These are phyloP conservation scores for Alternaria rosae DNA, from an alignment of 2,329 filamentous ascomycete species.

Conservation along the genomic window DNA sequence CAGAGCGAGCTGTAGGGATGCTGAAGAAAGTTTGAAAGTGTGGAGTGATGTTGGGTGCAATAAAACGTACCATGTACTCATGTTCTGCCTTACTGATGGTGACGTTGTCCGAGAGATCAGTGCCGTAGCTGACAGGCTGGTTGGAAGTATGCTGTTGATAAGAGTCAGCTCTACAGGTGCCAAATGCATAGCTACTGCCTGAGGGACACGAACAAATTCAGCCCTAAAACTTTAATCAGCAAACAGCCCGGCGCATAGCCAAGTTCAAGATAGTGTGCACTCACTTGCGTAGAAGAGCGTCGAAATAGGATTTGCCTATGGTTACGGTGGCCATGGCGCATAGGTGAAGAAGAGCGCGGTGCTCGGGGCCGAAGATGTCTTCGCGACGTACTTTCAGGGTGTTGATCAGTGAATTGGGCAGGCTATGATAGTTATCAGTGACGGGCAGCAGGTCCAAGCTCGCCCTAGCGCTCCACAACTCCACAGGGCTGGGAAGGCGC, in stretches of 20 bases:
- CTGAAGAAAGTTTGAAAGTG: background rate
- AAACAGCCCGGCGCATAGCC: slow-evolving; percentile 11
- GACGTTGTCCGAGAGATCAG: slow-evolving; percentile 52
- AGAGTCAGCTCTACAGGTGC: slow-evolving; percentile 5
- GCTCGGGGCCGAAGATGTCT: slow-evolving; percentile 13
- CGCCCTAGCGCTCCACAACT: slow-evolving; percentile 26
- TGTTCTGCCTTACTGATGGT: slow-evolving; percentile 69
- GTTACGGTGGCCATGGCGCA: slow-evolving; percentile 59
- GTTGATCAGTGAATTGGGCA: slow-evolving; percentile 5
- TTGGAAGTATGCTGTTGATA: slow-evolving; percentile 50
- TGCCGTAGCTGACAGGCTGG: slow-evolving; percentile 48
- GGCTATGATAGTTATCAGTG: slow-evolving; percentile 26
- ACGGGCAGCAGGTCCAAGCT: slow-evolving; percentile 28
- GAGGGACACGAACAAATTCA: slow-evolving; percentile 56
- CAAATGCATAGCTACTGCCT: background rate
- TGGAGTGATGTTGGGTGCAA: background rate
- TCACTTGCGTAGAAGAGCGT: slow-evolving; percentile 69
- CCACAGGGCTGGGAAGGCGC: slow-evolving; percentile 29
- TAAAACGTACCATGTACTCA: slow-evolving; percentile 61
- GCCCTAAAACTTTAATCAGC: slow-evolving; percentile 50
- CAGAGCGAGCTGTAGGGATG: background rate
- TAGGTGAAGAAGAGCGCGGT: slow-evolving; percentile 17
- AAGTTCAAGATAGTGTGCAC: slow-evolving; percentile 29
- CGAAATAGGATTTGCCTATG: slow-evolving; percentile 67
- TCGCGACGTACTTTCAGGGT: slow-evolving; percentile 11